phyloP scores from a whole-genome alignment of 1,284 basidiomycete species.

The Exobasidium rhododendri region DNA sequence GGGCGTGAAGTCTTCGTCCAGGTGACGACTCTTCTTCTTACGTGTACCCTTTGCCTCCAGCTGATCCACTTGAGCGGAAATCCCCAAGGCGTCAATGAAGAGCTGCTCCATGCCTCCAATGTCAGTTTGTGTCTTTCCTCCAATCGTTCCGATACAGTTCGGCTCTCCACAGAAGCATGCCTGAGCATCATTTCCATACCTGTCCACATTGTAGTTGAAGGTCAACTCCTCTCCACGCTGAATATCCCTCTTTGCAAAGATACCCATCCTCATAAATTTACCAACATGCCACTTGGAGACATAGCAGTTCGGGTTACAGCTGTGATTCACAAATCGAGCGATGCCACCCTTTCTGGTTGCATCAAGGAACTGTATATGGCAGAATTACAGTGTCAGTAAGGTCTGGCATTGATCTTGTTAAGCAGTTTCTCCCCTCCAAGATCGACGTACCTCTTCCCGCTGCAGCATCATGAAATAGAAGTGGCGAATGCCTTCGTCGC shows the following conservation, averaged over 20 bases:
- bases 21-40: slow-evolving; percentile 84
- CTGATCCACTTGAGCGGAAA: slow-evolving; percentile 80
- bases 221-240: slow-evolving; percentile 85
- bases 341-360: slow-evolving; percentile 95
- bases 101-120: slow-evolving; percentile 88
- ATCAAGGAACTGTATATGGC: slow-evolving; percentile 75
- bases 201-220: slow-evolving; percentile 99
- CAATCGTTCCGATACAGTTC: slow-evolving; percentile 92
- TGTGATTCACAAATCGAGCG: slow-evolving; percentile 96
- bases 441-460: slow-evolving; percentile 67
- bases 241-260: slow-evolving; percentile 85
- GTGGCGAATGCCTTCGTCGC: slow-evolving; percentile 85
- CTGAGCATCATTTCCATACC: slow-evolving; percentile 96
- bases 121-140: slow-evolving; percentile 98
- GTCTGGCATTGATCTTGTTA: too few species aligned
- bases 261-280: slow-evolving; percentile 89
- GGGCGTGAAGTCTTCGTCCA: slow-evolving; percentile 82
- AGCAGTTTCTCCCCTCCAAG: too few species aligned
- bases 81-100: slow-evolving; percentile 93
- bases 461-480: slow-evolving; percentile 99
- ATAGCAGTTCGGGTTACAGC: slow-evolving; percentile 95
- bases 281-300: slow-evolving; percentile 99
- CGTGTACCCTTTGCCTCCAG: slow-evolving; percentile 76
- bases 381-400: too few species aligned
- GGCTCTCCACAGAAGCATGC: slow-evolving; percentile 92